Percentiles rank a stretch among this genome's conserved stretches.
Conservation (phyloP, 371 early-diverging fungal species). For the Coemansia sp. region DNA sequence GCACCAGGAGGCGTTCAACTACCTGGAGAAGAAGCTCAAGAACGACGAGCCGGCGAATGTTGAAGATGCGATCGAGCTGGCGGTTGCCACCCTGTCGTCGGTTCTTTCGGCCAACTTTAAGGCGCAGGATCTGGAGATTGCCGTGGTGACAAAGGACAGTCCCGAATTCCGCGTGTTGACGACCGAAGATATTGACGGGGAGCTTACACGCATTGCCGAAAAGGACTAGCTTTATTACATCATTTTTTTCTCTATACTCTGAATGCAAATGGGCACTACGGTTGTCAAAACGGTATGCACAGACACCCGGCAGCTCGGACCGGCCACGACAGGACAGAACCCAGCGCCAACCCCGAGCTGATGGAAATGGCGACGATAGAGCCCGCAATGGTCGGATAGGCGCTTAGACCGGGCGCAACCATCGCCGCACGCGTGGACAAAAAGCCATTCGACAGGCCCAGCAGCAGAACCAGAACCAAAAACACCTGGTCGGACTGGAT, state of each 20-base stretch:
- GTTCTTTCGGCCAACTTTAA: conserved; percentile 94
- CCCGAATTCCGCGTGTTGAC: conserved; percentile 79
- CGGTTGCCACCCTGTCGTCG: conserved; percentile 90
- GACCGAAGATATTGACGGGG: conserved; percentile 86
- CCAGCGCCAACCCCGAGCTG: conserved; percentile 67
- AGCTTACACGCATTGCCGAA: conserved; percentile 63
- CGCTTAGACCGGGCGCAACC: conserved; percentile 61
- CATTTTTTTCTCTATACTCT: background rate
- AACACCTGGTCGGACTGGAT: conserved; percentile 64
- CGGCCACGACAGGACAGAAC: conserved; percentile 56
- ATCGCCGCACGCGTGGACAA: conserved; percentile 72
- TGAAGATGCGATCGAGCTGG: conserved; percentile 94
- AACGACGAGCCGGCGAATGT: conserved; percentile 67
- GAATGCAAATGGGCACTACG: background rate
- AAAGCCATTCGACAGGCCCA: conserved; percentile 72
- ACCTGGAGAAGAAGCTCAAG: conserved; percentile 97
- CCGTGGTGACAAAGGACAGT: conserved; percentile 73
- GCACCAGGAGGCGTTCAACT: conserved; percentile 94
- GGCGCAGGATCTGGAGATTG: conserved; percentile 92
- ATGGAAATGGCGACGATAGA: conserved; percentile 71
- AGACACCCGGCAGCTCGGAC: conserved; percentile 45
- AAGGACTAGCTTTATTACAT: conserved; percentile 26
- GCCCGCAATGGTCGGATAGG: conserved; percentile 59
- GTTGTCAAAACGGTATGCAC: conserved; percentile 33
- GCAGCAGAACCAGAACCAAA: conserved; percentile 60